Percentiles rank a stretch among this genome's conserved stretches.
phyloP scores from a whole-genome alignment of 257 asterid species.

The Cruciata laevipes region DNA sequence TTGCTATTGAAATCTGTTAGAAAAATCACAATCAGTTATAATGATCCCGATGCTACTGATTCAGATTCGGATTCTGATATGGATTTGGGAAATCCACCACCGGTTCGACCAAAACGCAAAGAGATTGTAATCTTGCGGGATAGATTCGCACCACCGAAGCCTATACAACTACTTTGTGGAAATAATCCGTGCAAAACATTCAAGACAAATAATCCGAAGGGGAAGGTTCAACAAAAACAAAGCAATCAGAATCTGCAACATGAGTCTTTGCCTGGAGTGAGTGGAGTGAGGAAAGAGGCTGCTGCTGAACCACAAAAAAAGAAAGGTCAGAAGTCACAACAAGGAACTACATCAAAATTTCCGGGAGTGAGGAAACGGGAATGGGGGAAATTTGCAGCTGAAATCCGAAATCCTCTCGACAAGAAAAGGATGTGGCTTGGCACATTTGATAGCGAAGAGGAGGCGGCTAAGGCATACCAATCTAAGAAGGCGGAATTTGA shows the following conservation, averaged over 20 bases:
- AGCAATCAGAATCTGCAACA: background rate
- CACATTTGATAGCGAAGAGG: slow-evolving; percentile 27
- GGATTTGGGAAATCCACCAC: background rate
- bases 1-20: slow-evolving; percentile 2
- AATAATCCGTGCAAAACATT: background rate
- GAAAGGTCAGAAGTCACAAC: slow-evolving; percentile 2
- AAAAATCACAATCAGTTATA: slow-evolving; percentile 20
- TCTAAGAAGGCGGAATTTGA: slow-evolving; percentile 24
- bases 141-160: too few relatives aligned
- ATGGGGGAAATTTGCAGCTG: slow-evolving; percentile 40
- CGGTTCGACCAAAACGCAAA: slow-evolving; percentile 13
- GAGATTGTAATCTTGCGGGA: slow-evolving; percentile 11
- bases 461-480: slow-evolving; percentile 29
- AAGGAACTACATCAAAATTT: slow-evolving; percentile 7
- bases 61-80: slow-evolving; percentile 21
- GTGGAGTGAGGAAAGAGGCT: background rate
- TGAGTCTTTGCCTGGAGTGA: background rate
- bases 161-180: background rate
- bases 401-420: slow-evolving; percentile 25
- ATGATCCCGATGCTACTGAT: slow-evolving; percentile 39
- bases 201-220: background rate
- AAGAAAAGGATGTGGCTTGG: slow-evolving; percentile 33
- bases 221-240: background rate
- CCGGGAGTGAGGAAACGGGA: slow-evolving; percentile 33
- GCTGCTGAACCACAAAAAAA: background rate